Evolutionary conservation across 768 basidiomycete genomes (phyloP).

Genomic region (Xerocomus potaroensis): DNA sequence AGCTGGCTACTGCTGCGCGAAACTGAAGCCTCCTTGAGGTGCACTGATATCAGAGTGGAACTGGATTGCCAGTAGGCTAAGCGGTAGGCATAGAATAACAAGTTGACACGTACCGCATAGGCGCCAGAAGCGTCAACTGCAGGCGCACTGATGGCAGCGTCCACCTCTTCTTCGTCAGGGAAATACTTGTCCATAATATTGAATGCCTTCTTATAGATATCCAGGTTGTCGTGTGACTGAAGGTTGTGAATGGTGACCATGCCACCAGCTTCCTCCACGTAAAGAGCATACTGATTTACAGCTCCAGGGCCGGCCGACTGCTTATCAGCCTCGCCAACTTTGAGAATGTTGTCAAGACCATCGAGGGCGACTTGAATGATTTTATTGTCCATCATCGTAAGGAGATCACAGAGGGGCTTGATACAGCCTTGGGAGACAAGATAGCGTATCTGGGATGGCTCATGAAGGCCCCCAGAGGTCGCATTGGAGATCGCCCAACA

Average conservation of each 20-base stretch:
- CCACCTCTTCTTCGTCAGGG: conserved; percentile 94
- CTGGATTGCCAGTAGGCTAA: conserved; percentile 32
- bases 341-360: conserved; percentile 96
- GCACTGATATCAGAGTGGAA: conserved; percentile 84
- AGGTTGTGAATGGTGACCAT: conserved; percentile 99
- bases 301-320: conserved; percentile 74
- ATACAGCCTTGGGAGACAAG: conserved; percentile 97
- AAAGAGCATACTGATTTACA: conserved; percentile 89
- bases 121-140: conserved; percentile 69
- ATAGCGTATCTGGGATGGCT: conserved; percentile 96
- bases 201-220: conserved; percentile 99
- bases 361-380: conserved; percentile 98
- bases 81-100: neutral
- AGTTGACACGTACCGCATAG: conserved; percentile 55
- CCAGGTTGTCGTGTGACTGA: conserved; percentile 98
- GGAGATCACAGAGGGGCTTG: conserved; percentile 94
- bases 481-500: conserved; percentile 99
- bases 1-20: conserved; percentile 57
- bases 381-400: conserved; percentile 99
- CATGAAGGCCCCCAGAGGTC: conserved; percentile 94
- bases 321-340: conserved; percentile 96
- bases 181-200: conserved; percentile 98
- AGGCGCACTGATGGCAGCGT: conserved; percentile 75
- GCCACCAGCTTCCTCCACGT: conserved; percentile 96
- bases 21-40: conserved; percentile 95